phyloP scores from a whole-genome alignment of 2,329 filamentous ascomycete genomes.

The Epichloe uncinata region DNA sequence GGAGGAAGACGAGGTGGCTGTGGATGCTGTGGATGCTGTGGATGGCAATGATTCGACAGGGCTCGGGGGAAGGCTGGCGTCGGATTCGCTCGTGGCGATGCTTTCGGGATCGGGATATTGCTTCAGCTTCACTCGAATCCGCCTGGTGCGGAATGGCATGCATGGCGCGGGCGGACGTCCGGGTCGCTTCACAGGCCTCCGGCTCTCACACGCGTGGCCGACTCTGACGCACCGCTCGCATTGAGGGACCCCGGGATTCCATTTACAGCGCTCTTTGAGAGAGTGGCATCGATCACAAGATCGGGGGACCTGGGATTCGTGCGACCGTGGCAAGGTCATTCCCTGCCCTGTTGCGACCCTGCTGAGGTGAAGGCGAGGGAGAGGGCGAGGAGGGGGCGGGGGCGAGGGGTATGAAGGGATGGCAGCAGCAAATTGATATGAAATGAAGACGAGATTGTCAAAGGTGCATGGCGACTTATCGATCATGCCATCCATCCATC shows the following conservation, averaged over 20 bases:
- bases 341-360: not conserved
- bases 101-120: not conserved
- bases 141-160: not conserved
- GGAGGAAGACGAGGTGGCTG: not conserved
- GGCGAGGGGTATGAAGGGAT: no score
- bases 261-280: conserved; percentile 14
- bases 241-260: conserved; percentile 1
- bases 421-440: no score
- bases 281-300: conserved; percentile 15
- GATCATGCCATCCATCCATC: no score
- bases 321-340: not conserved
- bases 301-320: conserved; percentile 2
- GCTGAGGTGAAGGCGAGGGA: no score
- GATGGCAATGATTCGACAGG: not conserved
- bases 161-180: conserved; percentile 8
- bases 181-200: conserved; percentile 6
- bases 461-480: no score
- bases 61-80: not conserved
- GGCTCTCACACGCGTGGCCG: conserved; percentile 8
- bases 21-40: no score
- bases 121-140: not conserved
- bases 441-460: no score
- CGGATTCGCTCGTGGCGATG: not conserved
- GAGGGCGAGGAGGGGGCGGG: no score
- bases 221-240: conserved; percentile 14